A percentile compares a stretch with the other conserved stretches of the same genome.
phyloP scores from a whole-genome alignment of 1,284 basidiomycete genomes.

The Heterobasidion parviporum region DNA sequence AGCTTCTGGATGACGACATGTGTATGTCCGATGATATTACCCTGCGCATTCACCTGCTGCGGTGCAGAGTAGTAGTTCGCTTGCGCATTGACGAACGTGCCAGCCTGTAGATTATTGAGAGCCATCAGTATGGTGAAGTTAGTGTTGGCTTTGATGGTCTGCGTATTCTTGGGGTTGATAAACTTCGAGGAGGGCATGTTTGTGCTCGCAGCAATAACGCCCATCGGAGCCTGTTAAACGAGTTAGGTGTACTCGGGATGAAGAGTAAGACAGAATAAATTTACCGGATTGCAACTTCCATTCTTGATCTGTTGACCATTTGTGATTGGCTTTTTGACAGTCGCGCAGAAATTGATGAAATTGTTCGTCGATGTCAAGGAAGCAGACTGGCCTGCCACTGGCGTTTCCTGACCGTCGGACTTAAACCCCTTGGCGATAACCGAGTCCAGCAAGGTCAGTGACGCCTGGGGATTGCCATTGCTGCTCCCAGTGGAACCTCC shows the following conservation, averaged over 20 bases:
- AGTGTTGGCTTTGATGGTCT: slow-evolving; percentile 39
- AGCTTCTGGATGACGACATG: slow-evolving; percentile 58
- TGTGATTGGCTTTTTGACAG: slow-evolving; percentile 44
- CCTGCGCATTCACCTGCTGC: slow-evolving; percentile 47
- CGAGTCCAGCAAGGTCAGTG: slow-evolving; percentile 38
- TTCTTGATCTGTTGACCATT: slow-evolving; percentile 48
- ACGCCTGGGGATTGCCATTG: slow-evolving; percentile 20
- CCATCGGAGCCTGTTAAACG: slow-evolving; percentile 33
- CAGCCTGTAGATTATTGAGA: slow-evolving; percentile 48
- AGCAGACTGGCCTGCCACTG: slow-evolving; percentile 42
- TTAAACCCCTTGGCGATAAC: slow-evolving; percentile 46
- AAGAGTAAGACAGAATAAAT: background rate
- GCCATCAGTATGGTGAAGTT: slow-evolving; percentile 52
- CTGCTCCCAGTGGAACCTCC: slow-evolving; percentile 3
- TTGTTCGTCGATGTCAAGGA: slow-evolving; percentile 62
- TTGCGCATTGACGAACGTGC: slow-evolving; percentile 55
- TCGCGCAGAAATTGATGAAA: slow-evolving; percentile 65
- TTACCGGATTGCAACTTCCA: slow-evolving; percentile 56
- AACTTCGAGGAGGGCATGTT: slow-evolving; percentile 58
- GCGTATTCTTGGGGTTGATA: slow-evolving; percentile 45
- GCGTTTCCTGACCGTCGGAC: slow-evolving; percentile 37
- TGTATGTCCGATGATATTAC: slow-evolving; percentile 51
- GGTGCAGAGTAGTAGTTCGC: slow-evolving; percentile 61
- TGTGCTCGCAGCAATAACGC: slow-evolving; percentile 43
- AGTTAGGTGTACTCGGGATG: background rate